Evolutionary conservation across 139 green algal genomes (phyloP).

Genomic region (Chlamydomonas sp.): DNA sequence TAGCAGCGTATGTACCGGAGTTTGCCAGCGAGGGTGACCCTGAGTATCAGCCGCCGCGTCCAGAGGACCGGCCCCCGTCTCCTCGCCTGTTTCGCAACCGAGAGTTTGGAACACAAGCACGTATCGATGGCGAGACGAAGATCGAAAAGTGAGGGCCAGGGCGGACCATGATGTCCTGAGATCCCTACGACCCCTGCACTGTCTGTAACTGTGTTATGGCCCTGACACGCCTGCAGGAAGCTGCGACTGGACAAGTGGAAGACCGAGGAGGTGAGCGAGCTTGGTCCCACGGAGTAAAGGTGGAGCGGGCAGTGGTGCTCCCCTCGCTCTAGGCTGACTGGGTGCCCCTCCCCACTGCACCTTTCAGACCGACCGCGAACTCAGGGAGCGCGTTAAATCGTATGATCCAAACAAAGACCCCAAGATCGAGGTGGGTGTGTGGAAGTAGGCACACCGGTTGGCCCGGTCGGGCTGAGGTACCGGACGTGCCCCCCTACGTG

Average conservation of each 20-base stretch:
- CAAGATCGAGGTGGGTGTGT: conserved; percentile 70
- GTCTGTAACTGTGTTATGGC: background rate
- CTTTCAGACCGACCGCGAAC: conserved; percentile 50
- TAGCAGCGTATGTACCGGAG: conserved; percentile 66
- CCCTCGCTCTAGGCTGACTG: too few species aligned
- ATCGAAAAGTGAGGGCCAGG: conserved; percentile 67
- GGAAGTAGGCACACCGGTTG: too few species aligned
- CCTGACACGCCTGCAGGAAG: conserved; percentile 45
- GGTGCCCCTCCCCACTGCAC: background rate
- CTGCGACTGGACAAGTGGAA: conserved; percentile 60
- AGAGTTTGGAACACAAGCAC: conserved; percentile 75
- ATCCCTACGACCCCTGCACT: background rate
- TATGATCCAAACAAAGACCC: conserved; percentile 83
- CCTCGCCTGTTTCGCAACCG: conserved; percentile 72
- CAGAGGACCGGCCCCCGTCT: conserved; percentile 43
- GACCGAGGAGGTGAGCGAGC: conserved; percentile 54
- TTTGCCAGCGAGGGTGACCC: conserved; percentile 78
- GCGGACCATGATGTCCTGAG: background rate
- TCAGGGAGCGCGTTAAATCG: conserved; percentile 58
- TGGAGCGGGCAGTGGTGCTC: too few species aligned
- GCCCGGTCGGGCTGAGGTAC: too few species aligned
- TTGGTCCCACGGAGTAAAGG: background rate
- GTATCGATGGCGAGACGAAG: conserved; percentile 77
- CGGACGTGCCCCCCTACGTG: background rate
- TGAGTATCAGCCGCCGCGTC: conserved; percentile 78